phyloP scores from a whole-genome alignment of 768 basidiomycete genomes.

The Boletus insuetus region DNA sequence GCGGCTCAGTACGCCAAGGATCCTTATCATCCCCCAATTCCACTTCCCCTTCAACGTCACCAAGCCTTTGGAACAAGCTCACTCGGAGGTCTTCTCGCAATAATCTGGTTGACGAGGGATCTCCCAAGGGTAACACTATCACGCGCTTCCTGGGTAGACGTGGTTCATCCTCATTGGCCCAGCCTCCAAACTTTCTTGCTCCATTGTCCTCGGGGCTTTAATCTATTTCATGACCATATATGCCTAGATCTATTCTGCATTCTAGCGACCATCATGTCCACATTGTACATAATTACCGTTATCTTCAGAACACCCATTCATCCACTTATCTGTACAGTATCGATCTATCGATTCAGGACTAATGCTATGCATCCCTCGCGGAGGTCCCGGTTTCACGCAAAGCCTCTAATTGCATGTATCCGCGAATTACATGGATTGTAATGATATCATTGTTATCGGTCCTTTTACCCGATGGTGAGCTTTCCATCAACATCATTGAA shows the following conservation, averaged over 20 bases:
- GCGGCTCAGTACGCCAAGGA: not conserved
- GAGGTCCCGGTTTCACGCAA: constrained; percentile 7
- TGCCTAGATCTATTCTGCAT: not conserved
- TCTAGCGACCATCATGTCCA: not conserved
- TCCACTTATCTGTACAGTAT: not conserved
- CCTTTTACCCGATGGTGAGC: constrained; percentile 73
- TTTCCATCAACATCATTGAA: constrained; percentile 88
- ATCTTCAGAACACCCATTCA: not conserved
- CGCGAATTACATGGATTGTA: constrained; percentile 19
- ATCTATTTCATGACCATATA: not conserved
- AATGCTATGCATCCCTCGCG: not conserved
- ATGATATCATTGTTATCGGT: not conserved
- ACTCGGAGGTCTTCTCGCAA: constrained; percentile 18
- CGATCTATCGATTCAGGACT: too few relatives aligned
- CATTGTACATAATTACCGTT: not conserved
- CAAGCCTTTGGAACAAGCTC: constrained; percentile 26
- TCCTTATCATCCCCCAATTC: constrained; percentile 7
- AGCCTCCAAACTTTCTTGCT: constrained; percentile 1
- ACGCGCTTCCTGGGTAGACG: constrained; percentile 23
- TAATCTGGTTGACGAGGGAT: constrained; percentile 8
- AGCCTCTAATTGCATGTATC: constrained; percentile 24
- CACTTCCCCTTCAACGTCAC: constrained; percentile 4
- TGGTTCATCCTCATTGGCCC: constrained; percentile 5
- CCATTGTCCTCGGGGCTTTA: not conserved
- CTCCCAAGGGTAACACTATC: constrained; percentile 11